phyloP scores from a whole-genome alignment of 1,284 basidiomycete species.

The Malassezia psittaci region DNA sequence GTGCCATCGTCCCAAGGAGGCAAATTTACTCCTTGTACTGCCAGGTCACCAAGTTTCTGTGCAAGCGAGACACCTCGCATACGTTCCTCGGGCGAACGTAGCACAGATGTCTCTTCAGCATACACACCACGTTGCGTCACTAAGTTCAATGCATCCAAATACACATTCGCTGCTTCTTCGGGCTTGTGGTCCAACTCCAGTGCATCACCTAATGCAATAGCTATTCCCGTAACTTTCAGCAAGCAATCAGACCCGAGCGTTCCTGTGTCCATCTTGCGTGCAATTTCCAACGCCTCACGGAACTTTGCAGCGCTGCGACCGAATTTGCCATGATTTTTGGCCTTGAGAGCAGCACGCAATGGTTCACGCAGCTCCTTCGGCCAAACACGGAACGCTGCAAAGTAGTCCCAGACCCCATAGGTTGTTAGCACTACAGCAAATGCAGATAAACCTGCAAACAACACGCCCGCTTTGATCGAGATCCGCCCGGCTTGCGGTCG shows the following conservation, averaged over 20 bases:
- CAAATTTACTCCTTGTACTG: slow-evolving; percentile 22
- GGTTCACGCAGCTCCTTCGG: slow-evolving; percentile 41
- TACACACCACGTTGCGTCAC: slow-evolving; percentile 20
- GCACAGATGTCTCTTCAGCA: neutral
- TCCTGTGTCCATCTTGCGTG: slow-evolving; percentile 15
- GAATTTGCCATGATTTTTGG: slow-evolving; percentile 35
- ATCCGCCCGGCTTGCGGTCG: neutral
- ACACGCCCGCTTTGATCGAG: slow-evolving; percentile 4
- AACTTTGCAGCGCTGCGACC: slow-evolving; percentile 33
- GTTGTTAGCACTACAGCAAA: slow-evolving; percentile 38
- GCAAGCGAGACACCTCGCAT: slow-evolving; percentile 38
- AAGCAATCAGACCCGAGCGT: slow-evolving; percentile 21
- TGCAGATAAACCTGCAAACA: slow-evolving; percentile 22
- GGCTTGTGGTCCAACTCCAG: slow-evolving; percentile 33
- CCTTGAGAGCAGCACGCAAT: slow-evolving; percentile 41
- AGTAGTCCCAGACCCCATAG: slow-evolving; percentile 42
- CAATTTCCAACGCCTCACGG: slow-evolving; percentile 30
- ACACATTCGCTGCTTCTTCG: slow-evolving; percentile 22
- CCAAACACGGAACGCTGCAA: slow-evolving; percentile 45
- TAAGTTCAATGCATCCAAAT: slow-evolving; percentile 37
- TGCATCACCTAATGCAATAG: slow-evolving; percentile 39
- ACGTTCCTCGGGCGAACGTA: slow-evolving; percentile 20
- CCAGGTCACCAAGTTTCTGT: slow-evolving; percentile 37
- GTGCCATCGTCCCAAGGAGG: slow-evolving; percentile 14
- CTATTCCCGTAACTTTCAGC: slow-evolving; percentile 45